Evolutionary conservation across 2,329 filamentous ascomycete genomes (phyloP), one percentile per base, ranked within the genome.

Genomic region (Aspergillus bombycis): DNA sequence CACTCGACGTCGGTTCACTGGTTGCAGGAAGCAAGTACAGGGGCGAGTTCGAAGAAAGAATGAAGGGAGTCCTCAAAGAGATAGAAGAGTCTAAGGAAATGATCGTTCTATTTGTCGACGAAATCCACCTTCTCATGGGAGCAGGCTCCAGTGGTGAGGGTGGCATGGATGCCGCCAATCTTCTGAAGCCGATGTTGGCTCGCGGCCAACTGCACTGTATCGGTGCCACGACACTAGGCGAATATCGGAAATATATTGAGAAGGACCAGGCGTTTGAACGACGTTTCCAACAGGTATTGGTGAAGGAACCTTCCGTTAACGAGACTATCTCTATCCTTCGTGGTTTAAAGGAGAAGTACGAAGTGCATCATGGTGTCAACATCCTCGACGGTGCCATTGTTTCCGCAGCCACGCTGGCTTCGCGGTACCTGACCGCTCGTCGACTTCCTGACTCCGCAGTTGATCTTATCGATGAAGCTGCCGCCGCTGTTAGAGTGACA

Each of bases 201-300:
- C 90, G 95, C 75, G 95, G 95, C 60, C 94, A 98, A 78, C 85
- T 99, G 64, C 95, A 99, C 84, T 99, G 95, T 75, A 98, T 99
- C 67, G 95, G 95, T 78, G 95, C 95, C 7, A 99, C 95, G 2
- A 99, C 95, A 1, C 86, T 99, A 63, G 88, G 89, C 65, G 95
- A 99, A 78, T 99, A 99, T 81, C 89, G 95, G 74, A 99, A 99
- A 79, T 98, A 99, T 80, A 97, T 99, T 67, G 95, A 99, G 79
- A 99, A 99, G 81, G 95, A 99, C 73, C 91, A 93, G 53, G 95
- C 95, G 54, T 99, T 99, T 77, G 95, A 99, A 80, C 92, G 95
- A 79, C 92, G 95, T 78, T 99, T 99, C 86, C 95, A 99, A 78
- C 95, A 99, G 79, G 95, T 99, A 45, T 80, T 99, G 52, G 94